Base-by-base conservation (phyloP, 495 filamentous ascomycete genomes). In the Penicillium canescens region DNA sequence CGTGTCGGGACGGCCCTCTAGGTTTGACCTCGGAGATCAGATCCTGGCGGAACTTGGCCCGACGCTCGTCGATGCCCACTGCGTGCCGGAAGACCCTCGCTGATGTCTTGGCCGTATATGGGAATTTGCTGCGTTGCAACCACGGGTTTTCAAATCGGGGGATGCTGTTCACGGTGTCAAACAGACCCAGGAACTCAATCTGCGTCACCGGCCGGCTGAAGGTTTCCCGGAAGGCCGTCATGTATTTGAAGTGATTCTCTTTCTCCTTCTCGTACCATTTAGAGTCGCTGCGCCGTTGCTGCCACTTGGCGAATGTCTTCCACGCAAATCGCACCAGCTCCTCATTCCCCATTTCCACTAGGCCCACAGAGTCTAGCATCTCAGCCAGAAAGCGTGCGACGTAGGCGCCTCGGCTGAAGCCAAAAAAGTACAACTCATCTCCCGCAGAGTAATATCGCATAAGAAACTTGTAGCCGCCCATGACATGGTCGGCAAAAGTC, bases 401-500 rank as follows among this genome's bases (percentile, higher is more conserved):
- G 60, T 92, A 95, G 11, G 88, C 86, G 8, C 90, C 90, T 6
- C 90, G 82, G 3, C 82, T 86, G 76, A 93, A 95, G 13, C 90
- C 90, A 47, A 93, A 92, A 55, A 93, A 80, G 52, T 75, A 83
- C 33, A 92, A 89, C 54, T 89, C 80, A 52, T 91, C 86, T 1
- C 87, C 89, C 0, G 80, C 75, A 10, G 74, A 68, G 66, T 93
- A 93, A 65, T 88, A 89, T n/a, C 87, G 82, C 90, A 95, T 95
- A n/a, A 93, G 71, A 62, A 92, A 93, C 50, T 84, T 84, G 65
- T 95, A 95, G 4, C 87, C 89, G 3, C 82, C 89, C 40, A 92
- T 78, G n/a, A 90, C 86, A 70, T 94, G 90, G 3, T 86, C 78
- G 50, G 82, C 84, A 54, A 93, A 92, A 0, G 86, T 88, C 0